phyloP scores from a whole-genome alignment of 1,284 basidiomycete genomes.

The Leccinum fallax region DNA sequence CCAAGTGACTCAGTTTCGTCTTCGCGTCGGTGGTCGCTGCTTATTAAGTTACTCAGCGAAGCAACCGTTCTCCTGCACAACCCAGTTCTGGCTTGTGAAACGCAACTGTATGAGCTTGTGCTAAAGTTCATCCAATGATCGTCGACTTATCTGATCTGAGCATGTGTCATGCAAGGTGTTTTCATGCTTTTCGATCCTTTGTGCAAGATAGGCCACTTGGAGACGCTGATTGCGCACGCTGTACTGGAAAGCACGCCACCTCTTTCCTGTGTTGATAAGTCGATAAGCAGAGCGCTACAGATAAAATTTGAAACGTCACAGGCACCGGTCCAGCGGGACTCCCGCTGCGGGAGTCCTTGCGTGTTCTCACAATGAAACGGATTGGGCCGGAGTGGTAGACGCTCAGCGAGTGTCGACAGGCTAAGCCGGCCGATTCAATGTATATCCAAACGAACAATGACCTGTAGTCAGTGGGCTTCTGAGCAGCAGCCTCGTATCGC shows the following conservation, averaged over 20 bases:
- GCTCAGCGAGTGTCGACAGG: neutral
- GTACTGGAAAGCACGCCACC: neutral
- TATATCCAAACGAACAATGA: neutral
- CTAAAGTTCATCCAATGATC: neutral
- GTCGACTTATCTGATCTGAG: neutral
- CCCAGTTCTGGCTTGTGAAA: neutral
- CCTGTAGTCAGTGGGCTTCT: neutral
- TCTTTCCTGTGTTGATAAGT: neutral
- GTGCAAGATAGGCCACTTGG: neutral
- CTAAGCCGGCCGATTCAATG: neutral
- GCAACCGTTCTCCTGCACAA: neutral
- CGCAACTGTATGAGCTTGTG: neutral
- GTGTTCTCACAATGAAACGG: neutral
- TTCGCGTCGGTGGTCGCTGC: neutral
- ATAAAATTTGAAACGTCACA: neutral
- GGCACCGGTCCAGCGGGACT: neutral
- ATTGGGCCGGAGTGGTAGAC: neutral
- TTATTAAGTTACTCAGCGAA: conserved; percentile 8
- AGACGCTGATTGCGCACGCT: neutral
- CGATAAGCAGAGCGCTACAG: neutral
- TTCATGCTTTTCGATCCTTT: neutral
- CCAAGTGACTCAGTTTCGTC: neutral
- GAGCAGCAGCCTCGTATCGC: neutral
- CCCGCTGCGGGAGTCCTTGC: neutral
- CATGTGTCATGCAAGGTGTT: neutral